phyloP scores from a whole-genome alignment of 116 monocot genomes.

The Papilionanthe hybrid region DNA sequence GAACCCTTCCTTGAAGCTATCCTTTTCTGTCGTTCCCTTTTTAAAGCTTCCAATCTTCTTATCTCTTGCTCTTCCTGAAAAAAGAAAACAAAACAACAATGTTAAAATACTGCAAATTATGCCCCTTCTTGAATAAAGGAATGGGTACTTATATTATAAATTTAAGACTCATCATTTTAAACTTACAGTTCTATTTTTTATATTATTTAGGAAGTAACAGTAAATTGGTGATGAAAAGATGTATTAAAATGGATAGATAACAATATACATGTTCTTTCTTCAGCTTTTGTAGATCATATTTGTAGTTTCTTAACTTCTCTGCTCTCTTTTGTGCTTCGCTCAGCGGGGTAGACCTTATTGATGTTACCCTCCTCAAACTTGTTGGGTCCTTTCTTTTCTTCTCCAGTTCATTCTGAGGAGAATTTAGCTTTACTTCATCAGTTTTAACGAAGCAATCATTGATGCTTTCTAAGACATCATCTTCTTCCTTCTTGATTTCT shows the following conservation, averaged over 20 bases:
- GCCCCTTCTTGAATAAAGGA: neutral
- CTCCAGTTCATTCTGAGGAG: slow-evolving; percentile 29
- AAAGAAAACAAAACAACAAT: neutral
- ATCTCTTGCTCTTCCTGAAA: slow-evolving; percentile 77
- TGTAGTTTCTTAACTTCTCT: slow-evolving; percentile 70
- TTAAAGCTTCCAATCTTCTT: slow-evolving; percentile 75
- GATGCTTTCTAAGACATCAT: slow-evolving; percentile 19
- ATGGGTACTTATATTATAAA: neutral
- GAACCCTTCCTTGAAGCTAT: slow-evolving; percentile 71
- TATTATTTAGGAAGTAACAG: neutral
- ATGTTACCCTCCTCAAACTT: slow-evolving; percentile 28
- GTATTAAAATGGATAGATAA: neutral
- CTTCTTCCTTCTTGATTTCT: slow-evolving; percentile 16
- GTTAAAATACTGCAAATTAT: neutral
- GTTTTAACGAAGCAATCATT: slow-evolving; percentile 27
- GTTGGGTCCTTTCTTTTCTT: slow-evolving; percentile 56
- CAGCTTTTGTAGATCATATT: slow-evolving; percentile 79
- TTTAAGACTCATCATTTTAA: neutral
- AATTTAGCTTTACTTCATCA: slow-evolving; percentile 45
- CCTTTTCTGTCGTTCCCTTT: slow-evolving; percentile 72
- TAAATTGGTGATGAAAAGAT: no score
- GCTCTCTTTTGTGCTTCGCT: slow-evolving; percentile 90
- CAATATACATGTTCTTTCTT: slow-evolving; percentile 74
- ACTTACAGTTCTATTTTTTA: neutral
- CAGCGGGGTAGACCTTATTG: slow-evolving; percentile 39